Conservation (phyloP, 352 stramenopile genomes). For the Aphanomyces astaci region DNA sequence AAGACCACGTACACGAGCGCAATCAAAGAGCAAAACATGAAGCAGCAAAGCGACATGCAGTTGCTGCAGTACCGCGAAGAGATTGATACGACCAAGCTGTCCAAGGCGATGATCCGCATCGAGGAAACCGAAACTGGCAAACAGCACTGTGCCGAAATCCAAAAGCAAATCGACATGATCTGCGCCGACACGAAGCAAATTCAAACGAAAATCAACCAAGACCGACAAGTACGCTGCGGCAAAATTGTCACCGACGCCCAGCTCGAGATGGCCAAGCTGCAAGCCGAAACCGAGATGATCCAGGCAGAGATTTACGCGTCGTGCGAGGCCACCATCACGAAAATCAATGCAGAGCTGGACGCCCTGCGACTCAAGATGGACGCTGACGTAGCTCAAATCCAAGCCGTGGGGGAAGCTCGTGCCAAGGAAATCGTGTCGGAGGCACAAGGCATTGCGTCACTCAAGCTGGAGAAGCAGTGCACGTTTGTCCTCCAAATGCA, state of each 20-base stretch:
- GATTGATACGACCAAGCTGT: constrained; percentile 47
- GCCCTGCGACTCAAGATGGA: constrained; percentile 35
- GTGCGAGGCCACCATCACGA: constrained; percentile 36
- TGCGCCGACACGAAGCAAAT: constrained; percentile 33
- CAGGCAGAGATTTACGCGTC: constrained; percentile 33
- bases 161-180: constrained; percentile 46
- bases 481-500: constrained; percentile 35
- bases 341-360: constrained; percentile 35
- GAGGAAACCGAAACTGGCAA: constrained; percentile 58
- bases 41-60: constrained; percentile 72
- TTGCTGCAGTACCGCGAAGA: constrained; percentile 53
- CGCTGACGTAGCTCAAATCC: constrained; percentile 32
- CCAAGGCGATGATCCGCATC: constrained; percentile 45
- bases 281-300: constrained; percentile 40
- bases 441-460: constrained; percentile 33
- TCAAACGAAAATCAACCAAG: constrained; percentile 37
- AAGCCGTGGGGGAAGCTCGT: constrained; percentile 28
- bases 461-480: constrained; percentile 38
- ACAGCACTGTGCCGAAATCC: constrained; percentile 41
- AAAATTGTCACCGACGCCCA: constrained; percentile 34
- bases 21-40: constrained; percentile 72
- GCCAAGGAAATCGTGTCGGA: constrained; percentile 35
- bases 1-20: constrained; percentile 57
- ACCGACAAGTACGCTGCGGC: constrained; percentile 37
- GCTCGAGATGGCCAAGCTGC: constrained; percentile 38